Conservation (phyloP, 202 grass and related monocot species). For the Setaria italica region DNA sequence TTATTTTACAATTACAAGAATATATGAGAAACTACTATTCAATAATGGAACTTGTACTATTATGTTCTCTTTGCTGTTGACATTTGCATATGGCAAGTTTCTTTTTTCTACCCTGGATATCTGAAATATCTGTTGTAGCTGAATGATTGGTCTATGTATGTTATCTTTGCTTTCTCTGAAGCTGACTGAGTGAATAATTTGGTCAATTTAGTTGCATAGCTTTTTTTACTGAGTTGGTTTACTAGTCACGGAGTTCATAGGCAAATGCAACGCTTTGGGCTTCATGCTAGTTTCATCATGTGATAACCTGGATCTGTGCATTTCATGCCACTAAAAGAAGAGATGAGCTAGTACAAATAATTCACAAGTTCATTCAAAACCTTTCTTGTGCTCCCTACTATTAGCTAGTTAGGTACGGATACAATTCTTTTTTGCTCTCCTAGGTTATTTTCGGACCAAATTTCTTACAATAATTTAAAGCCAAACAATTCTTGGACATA, state of each 20-base stretch:
- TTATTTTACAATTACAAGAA: neutral
- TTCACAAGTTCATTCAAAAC: neutral
- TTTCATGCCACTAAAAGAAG: conserved; percentile 2
- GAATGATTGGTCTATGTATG: neutral
- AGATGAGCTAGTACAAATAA: neutral
- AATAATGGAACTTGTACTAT: neutral
- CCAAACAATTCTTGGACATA: neutral
- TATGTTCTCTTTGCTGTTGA: neutral
- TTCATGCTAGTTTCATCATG: conserved; percentile 34
- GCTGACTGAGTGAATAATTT: conserved; percentile 1
- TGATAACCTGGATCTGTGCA: conserved; percentile 12
- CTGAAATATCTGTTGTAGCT: conserved; percentile 9
- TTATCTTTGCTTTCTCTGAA: conserved; percentile 10
- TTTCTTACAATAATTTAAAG: neutral
- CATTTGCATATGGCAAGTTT: neutral
- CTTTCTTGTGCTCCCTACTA: conserved; percentile 13
- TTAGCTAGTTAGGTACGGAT: neutral
- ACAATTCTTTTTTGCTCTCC: neutral
- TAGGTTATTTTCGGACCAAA: neutral
- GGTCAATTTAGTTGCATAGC: neutral
- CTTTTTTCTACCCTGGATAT: neutral
- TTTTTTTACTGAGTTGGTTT: conserved; percentile 2
- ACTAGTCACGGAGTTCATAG: neutral
- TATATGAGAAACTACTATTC: neutral
- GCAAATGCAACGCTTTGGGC: neutral